Evolutionary conservation across 2,329 filamentous ascomycete species (phyloP), one percentile per base, ranked within the genome.

Genomic region (Aspergillus spinulosporus): DNA sequence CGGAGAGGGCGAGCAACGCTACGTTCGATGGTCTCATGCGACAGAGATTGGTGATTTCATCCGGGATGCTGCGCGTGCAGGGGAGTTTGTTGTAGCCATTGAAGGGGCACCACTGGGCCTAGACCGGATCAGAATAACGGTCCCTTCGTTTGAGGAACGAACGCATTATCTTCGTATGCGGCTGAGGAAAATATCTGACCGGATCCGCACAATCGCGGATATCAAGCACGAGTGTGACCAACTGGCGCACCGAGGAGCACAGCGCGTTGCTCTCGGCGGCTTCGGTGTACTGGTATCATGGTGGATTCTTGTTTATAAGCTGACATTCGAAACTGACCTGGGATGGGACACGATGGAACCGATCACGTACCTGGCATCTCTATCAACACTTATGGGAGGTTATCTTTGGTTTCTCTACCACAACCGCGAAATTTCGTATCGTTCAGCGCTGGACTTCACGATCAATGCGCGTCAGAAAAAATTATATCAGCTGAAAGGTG

Each of bases 31-130:
- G 92, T 92, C 88, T 44, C 85, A 86, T 42, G 90, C 87, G 31
- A 96, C 92, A 1, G 92, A 97, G 70, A 88, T 97, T 32, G 92
- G 92, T 7, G 92, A 96, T 74, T 97, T 97, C 68, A 94, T 97
- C 62, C 86, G 91, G 6, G 92, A 97, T 69, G 92, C 92, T 0
- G 90, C 92, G 0, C 81, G 90, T 2, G 90, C 89, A 0, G 85
- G 89, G 53, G 90, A 96, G 68, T 96, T 97, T 68, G 85, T 88
- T 2, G 86, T 97, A 43, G 84, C 88, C 52, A 90, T 97, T 55
- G 88, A 95, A 68, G 90, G 90, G 0, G 79, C 80, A 0, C 76
- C 80, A 0, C 72, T 78, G 0, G 86, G 92, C 0, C 71, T 80
- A 1, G 85, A 91, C 64, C 68, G 70, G 52, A 87, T 96, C 63